A percentile compares a stretch with the other conserved stretches of the same genome.
These are phyloP conservation scores for Dothistroma pini DNA, from an alignment of 2,329 filamentous ascomycete genomes.

Conservation along the genomic window DNA sequence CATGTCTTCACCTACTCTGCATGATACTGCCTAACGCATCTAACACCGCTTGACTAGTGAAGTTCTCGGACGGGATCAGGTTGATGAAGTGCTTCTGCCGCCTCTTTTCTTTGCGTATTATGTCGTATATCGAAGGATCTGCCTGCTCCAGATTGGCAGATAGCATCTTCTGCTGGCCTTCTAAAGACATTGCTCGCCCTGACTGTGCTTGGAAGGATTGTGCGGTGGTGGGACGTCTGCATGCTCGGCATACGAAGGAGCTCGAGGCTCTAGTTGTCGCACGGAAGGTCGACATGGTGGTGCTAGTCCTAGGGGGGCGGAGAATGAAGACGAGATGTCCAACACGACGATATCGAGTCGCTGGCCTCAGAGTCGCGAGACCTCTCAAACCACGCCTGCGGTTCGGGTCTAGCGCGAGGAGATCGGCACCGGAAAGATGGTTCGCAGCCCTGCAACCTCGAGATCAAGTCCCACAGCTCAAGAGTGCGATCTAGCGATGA, in stretches of 20 bases:
- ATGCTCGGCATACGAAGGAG: conserved; percentile 34
- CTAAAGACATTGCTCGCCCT: conserved; percentile 42
- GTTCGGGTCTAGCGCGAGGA: neutral
- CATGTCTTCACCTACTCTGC: conserved; percentile 65
- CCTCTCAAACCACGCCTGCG: neutral
- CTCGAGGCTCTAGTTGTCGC: conserved; percentile 39
- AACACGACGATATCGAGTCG: neutral
- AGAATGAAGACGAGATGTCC: neutral
- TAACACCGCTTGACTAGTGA: conserved; percentile 87
- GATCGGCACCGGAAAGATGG: neutral
- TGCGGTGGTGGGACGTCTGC: conserved; percentile 29
- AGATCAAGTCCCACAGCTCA: neutral
- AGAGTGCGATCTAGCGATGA: neutral
- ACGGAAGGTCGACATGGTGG: conserved; percentile 42
- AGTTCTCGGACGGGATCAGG: conserved; percentile 92
- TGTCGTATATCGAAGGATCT: conserved; percentile 81
- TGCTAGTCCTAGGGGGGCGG: neutral
- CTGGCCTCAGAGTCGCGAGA: neutral
- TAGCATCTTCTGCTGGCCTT: conserved; percentile 62
- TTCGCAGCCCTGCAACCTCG: neutral
- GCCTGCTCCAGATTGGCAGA: conserved; percentile 74
- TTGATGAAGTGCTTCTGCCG: conserved; percentile 99
- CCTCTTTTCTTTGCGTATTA: conserved; percentile 94
- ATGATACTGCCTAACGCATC: conserved; percentile 91
- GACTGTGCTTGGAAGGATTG: conserved; percentile 32